These are phyloP conservation scores for Hordeum marinum DNA, from an alignment of 176 grass and related monocot species.

Conservation along the genomic window DNA sequence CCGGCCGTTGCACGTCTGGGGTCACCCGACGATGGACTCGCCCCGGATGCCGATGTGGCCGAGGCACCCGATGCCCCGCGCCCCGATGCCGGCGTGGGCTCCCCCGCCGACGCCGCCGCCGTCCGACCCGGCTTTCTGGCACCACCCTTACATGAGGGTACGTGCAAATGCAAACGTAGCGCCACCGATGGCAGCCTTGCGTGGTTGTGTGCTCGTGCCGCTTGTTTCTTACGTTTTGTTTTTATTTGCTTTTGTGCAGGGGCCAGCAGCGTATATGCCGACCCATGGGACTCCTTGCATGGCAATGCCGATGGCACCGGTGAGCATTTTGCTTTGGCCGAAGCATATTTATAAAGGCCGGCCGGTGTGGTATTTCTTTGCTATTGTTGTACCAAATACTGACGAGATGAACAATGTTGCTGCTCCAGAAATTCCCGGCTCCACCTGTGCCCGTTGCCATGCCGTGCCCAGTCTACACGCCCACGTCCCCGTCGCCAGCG, in stretches of 20 bases:
- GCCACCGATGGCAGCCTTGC: background rate
- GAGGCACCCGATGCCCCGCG: conserved; percentile 19
- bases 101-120: conserved; percentile 1
- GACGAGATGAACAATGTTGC: background rate
- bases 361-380: background rate
- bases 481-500: conserved; percentile 5
- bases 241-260: background rate
- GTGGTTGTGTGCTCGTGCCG: background rate
- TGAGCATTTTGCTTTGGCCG: background rate
- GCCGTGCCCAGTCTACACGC: conserved; percentile 33
- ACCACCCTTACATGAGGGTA: conserved; percentile 63
- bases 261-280: conserved; percentile 33
- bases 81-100: conserved; percentile 29
- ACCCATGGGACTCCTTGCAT: conserved; percentile 52
- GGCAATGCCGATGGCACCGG: conserved; percentile 51
- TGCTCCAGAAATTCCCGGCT: conserved; percentile 56
- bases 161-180: background rate
- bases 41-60: conserved; percentile 56
- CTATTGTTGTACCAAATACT: background rate
- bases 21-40: conserved; percentile 48
- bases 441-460: conserved; percentile 40
- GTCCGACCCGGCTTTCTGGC: conserved; percentile 54
- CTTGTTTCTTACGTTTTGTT: background rate
- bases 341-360: background rate
- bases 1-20: conserved; percentile 64